Conservation (phyloP, 306 rosid genomes). For the Nissolia schottii region DNA sequence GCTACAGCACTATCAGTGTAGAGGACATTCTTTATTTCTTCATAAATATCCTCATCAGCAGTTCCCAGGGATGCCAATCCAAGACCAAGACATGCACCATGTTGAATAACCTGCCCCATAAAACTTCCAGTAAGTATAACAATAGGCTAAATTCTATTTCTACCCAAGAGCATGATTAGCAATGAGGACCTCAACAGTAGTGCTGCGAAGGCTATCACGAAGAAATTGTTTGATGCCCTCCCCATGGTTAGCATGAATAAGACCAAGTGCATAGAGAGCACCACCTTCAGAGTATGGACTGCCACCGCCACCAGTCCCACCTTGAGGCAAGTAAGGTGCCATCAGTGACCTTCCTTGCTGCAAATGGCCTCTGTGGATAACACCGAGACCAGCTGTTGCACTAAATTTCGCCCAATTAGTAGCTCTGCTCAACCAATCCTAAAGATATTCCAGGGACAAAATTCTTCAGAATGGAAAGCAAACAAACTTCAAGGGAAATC, state of each 20-base stretch:
- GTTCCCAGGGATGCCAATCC: slow-evolving; percentile 95
- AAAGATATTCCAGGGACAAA: slow-evolving; percentile 17
- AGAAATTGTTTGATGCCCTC: slow-evolving; percentile 98
- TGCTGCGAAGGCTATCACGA: slow-evolving; percentile 83
- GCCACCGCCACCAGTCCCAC: slow-evolving; percentile 91
- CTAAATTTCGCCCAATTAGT: slow-evolving; percentile 99
- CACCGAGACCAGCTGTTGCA: slow-evolving; percentile 98
- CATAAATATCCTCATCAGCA: slow-evolving; percentile 88
- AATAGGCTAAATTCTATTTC: background rate
- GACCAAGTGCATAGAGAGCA: slow-evolving; percentile 95
- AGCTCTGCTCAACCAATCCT: slow-evolving; percentile 99
- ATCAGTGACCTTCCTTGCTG: slow-evolving; percentile 95
- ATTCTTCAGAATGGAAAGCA: background rate
- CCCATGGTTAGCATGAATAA: slow-evolving; percentile 97
- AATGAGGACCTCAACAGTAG: slow-evolving; percentile 83
- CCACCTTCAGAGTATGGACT: slow-evolving; percentile 98
- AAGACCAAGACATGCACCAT: slow-evolving; percentile 99
- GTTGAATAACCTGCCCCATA: slow-evolving; percentile 79
- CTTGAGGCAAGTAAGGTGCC: slow-evolving; percentile 98
- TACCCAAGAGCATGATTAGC: background rate
- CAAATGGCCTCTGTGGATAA: slow-evolving; percentile 93
- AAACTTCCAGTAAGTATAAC: slow-evolving; percentile 17
- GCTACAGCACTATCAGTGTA: slow-evolving; percentile 97
- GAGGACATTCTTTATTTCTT: slow-evolving; percentile 79
- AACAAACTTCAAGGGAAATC: background rate